Conservation (phyloP, 2,329 filamentous ascomycete genomes). For the Alternaria sp. region DNA sequence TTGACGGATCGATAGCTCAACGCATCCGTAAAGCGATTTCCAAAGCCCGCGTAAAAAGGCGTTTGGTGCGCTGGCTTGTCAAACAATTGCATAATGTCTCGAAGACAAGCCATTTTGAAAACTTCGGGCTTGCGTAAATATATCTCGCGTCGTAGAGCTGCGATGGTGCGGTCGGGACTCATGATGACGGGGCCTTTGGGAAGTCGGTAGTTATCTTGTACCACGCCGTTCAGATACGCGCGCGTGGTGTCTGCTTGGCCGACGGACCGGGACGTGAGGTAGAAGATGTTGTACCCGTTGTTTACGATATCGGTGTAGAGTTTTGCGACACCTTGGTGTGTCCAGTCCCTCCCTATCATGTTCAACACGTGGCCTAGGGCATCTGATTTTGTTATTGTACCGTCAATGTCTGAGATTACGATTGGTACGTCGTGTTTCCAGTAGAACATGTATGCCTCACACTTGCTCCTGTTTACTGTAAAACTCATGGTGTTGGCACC, state of each 20-base stretch:
- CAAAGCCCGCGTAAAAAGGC: slow-evolving; percentile 96
- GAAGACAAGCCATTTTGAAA: slow-evolving; percentile 98
- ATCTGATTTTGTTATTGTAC: slow-evolving; percentile 97
- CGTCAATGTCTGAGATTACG: slow-evolving; percentile 98
- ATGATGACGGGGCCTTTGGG: slow-evolving; percentile 94
- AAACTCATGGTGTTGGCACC: slow-evolving; percentile 97
- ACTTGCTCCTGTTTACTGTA: slow-evolving; percentile 93
- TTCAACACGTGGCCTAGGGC: slow-evolving; percentile 93
- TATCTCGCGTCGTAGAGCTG: slow-evolving; percentile 88
- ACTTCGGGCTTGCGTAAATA: slow-evolving; percentile 97
- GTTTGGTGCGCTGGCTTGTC: slow-evolving; percentile 67
- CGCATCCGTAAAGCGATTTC: slow-evolving; percentile 94
- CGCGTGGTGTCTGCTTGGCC: slow-evolving; percentile 92
- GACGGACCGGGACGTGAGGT: slow-evolving; percentile 91
- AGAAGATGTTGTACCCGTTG: slow-evolving; percentile 99
- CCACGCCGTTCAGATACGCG: slow-evolving; percentile 87
- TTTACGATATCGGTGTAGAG: slow-evolving; percentile 93
- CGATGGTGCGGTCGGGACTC: slow-evolving; percentile 93
- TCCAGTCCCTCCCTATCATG: slow-evolving; percentile 98
- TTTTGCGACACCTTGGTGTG: slow-evolving; percentile 94
- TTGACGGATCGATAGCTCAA: slow-evolving; percentile 96
- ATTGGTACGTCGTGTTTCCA: slow-evolving; percentile 93
- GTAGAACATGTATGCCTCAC: slow-evolving; percentile 89
- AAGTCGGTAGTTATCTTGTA: slow-evolving; percentile 85
- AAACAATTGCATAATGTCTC: slow-evolving; percentile 92